Evolutionary conservation across 2,329 filamentous ascomycete genomes (phyloP), one percentile per base, ranked within the genome.

Genomic region (Grosmannia serpens): DNA sequence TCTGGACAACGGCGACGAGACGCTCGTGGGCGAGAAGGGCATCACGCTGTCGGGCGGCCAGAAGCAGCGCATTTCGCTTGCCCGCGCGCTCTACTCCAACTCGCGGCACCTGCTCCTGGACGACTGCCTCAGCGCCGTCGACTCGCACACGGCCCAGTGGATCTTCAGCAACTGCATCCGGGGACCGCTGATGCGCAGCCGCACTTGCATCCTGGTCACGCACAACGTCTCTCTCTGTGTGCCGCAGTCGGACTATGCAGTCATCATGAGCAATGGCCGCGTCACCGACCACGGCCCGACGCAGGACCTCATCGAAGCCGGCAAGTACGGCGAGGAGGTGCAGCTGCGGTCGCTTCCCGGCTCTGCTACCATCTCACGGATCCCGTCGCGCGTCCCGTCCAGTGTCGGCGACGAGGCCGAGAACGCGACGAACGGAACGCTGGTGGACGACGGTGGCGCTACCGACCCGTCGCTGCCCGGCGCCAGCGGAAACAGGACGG

Each of bases 111-210:
- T 99, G 20, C 80, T 99, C 13, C 79, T 99, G 55, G 94, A 99
- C 67, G 94, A 99, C 70, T 96, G 95, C 63, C 79, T 99, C 50
- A 96, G 91, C 68, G 94, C 94, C 31, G 94, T 99, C 38, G 94
- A 99, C 70, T 95, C 94, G 4, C 94, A 99, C 67, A 97, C 94
- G 0, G 91, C 91, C 2, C 95, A 96, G 70, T 96, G 95, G 86
- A 97, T 99, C 64, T 97, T 97, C 73, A 88, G 87, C 69, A 88
- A 96, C 71, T 95, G 91, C 60, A 86, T 99, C 63, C 86, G 86
- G 65, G 94, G 94, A 2, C 88, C 89, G 7, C 74, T 99, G 56
- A 97, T 99, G 94, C 75, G 81, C 59, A 80, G 85, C 67, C 85
- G 94, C 49, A 97, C 94, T 31, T 97, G 94, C 70, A 89, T 99